These are phyloP conservation scores for Leishmania tropica DNA, from an alignment of 208 protist genomes.

Conservation along the genomic window DNA sequence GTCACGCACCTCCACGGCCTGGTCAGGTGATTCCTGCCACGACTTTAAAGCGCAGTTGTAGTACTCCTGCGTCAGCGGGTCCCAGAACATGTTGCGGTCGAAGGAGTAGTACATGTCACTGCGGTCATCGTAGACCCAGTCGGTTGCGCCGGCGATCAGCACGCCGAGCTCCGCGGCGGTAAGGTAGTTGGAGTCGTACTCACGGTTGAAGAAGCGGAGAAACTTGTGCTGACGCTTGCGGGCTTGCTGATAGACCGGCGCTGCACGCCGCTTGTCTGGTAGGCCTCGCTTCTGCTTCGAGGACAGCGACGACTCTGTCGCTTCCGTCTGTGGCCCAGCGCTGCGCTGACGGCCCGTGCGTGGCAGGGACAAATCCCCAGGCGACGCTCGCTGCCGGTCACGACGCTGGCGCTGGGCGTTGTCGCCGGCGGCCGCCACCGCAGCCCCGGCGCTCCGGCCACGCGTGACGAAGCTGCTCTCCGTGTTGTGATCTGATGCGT, in stretches of 20 bases:
- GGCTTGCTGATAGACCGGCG: conserved; percentile 5
- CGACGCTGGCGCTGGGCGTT: background rate
- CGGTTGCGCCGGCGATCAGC: conserved; percentile 59
- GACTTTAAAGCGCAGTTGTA: conserved; percentile 63
- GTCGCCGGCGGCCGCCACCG: background rate
- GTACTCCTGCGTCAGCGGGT: conserved; percentile 73
- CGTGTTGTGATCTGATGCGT: background rate
- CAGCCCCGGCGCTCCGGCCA: background rate
- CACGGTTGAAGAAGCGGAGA: conserved; percentile 35
- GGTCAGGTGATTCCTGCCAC: conserved; percentile 69
- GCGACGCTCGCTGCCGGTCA: background rate
- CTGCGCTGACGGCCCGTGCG: background rate
- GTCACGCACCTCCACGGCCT: conserved; percentile 43
- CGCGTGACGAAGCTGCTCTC: background rate
- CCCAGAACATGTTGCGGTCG: conserved; percentile 76
- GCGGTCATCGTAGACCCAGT: conserved; percentile 85
- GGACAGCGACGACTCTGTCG: background rate
- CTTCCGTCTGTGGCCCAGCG: background rate
- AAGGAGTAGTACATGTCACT: conserved; percentile 89
- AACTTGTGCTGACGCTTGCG: conserved; percentile 21
- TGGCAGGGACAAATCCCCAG: background rate
- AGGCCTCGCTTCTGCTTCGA: background rate
- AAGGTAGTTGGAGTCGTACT: conserved; percentile 48
- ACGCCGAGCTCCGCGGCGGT: conserved; percentile 78
- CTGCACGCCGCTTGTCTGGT: background rate